These are phyloP conservation scores for Pharnaceum exiguum DNA, from an alignment of 148 eudicot genomes.

Conservation along the genomic window DNA sequence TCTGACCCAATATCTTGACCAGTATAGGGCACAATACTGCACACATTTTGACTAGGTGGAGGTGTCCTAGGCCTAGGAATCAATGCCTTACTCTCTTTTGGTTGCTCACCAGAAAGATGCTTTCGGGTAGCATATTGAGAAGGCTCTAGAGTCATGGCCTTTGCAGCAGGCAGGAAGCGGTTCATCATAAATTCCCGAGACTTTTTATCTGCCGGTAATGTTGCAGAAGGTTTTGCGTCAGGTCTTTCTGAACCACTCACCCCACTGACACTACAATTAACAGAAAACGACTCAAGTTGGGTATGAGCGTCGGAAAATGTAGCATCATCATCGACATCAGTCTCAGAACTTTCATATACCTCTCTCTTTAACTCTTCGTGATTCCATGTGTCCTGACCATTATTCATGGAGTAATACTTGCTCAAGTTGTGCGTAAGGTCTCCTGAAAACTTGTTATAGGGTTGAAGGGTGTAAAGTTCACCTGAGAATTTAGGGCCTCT, in stretches of 20 bases:
- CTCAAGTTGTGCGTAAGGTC: no score
- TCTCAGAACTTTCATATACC: constrained; percentile 19
- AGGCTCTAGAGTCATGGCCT: constrained; percentile 70
- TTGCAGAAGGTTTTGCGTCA: constrained; percentile 21
- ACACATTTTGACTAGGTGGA: constrained; percentile 26
- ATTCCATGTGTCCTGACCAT: constrained; percentile 20
- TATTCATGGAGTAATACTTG: constrained; percentile 20
- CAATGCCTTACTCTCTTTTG: constrained; percentile 31
- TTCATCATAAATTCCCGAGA: constrained; percentile 83
- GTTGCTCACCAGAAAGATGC: constrained; percentile 35
- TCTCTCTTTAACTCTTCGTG: constrained; percentile 12
- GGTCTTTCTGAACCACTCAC: constrained; percentile 44
- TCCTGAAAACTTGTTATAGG: no score
- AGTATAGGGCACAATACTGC: constrained; percentile 30
- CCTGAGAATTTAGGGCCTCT: constrained; percentile 22
- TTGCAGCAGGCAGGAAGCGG: constrained; percentile 93
- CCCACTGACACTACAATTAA: constrained; percentile 59
- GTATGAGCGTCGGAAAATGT: constrained; percentile 65
- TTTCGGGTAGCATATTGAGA: constrained; percentile 63
- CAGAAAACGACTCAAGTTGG: constrained; percentile 42
- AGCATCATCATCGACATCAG: constrained; percentile 17
- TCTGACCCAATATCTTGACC: constrained; percentile 34
- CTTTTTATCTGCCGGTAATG: constrained; percentile 31
- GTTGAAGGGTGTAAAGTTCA: no score
- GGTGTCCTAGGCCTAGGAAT: constrained; percentile 40